Conservation (phyloP, 768 basidiomycete species). For the Tricholoma saponaceum region DNA sequence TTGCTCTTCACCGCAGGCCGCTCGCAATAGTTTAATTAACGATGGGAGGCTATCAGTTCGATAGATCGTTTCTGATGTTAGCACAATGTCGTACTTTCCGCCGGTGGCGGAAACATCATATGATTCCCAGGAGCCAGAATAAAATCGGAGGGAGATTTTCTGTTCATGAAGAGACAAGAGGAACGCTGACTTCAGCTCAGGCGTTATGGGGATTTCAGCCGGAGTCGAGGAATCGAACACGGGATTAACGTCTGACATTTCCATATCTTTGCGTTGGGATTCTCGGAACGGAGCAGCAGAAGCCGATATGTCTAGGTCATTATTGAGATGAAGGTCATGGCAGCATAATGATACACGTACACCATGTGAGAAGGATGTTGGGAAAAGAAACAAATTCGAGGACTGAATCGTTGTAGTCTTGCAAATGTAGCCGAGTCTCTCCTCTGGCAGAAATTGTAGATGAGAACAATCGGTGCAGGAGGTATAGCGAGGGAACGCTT, state of each 20-base stretch:
- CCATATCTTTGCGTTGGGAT: slow-evolving; percentile 16
- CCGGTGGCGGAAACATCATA: slow-evolving; percentile 34
- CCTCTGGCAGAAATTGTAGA: slow-evolving; percentile 4
- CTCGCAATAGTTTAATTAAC: slow-evolving; percentile 50
- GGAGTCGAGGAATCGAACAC: slow-evolving; percentile 1
- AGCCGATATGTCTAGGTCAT: slow-evolving; percentile 54
- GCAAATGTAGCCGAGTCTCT: slow-evolving; percentile 65
- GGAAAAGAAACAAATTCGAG: slow-evolving; percentile 76
- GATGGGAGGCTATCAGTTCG: slow-evolving; percentile 56
- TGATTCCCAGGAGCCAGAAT: slow-evolving; percentile 75
- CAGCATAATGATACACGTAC: slow-evolving; percentile 38
- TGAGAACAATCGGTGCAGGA: slow-evolving; percentile 61
- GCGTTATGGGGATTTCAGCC: slow-evolving; percentile 59
- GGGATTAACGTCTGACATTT: slow-evolving; percentile 27
- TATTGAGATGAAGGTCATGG: neutral
- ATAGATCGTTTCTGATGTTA: slow-evolving; percentile 96
- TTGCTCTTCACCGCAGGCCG: slow-evolving; percentile 25
- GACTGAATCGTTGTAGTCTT: slow-evolving; percentile 89
- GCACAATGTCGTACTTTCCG: slow-evolving; percentile 60
- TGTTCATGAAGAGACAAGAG: slow-evolving; percentile 46
- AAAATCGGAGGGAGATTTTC: slow-evolving; percentile 66
- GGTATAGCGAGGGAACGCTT: slow-evolving; percentile 73
- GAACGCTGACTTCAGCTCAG: slow-evolving; percentile 64
- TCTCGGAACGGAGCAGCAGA: slow-evolving; percentile 51
- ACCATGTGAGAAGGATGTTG: slow-evolving; percentile 79